phyloP scores from a whole-genome alignment of 177 flowering plant genomes.

The Vitis hybrid region DNA sequence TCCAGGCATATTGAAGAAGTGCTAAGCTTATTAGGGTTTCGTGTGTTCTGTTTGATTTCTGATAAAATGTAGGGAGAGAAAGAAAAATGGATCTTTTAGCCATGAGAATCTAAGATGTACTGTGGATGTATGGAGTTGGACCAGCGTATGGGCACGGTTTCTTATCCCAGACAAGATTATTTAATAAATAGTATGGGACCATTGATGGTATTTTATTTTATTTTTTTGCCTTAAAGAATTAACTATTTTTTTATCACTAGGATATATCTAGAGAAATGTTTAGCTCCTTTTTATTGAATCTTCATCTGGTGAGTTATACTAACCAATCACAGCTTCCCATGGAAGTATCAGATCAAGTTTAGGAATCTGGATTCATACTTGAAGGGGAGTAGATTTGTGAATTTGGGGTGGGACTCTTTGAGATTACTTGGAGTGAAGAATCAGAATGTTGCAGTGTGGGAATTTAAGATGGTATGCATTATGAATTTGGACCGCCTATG shows the following conservation, averaged over 20 bases:
- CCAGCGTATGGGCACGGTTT: slow-evolving; percentile 2
- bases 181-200: slow-evolving; percentile 1
- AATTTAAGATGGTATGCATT: not conserved
- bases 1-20: no score
- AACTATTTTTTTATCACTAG: not conserved
- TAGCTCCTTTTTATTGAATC: not conserved
- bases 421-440: not conserved
- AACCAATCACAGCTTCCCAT: not conserved
- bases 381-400: no score
- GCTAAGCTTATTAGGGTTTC: no score
- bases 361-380: not conserved
- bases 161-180: not conserved
- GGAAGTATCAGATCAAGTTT: not conserved
- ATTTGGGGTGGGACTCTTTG: not conserved
- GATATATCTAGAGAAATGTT: not conserved
- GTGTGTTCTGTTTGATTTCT: slow-evolving; percentile 6
- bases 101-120: not conserved
- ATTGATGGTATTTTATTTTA: not conserved
- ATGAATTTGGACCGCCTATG: not conserved
- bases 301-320: not conserved
- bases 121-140: not conserved
- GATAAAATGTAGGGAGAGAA: not conserved
- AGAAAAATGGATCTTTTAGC: not conserved
- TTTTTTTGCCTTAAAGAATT: not conserved
- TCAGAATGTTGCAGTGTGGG: no score